Base-by-base conservation (phyloP, 176 grass and related monocot species). In the Bonia amplexicaulis region DNA sequence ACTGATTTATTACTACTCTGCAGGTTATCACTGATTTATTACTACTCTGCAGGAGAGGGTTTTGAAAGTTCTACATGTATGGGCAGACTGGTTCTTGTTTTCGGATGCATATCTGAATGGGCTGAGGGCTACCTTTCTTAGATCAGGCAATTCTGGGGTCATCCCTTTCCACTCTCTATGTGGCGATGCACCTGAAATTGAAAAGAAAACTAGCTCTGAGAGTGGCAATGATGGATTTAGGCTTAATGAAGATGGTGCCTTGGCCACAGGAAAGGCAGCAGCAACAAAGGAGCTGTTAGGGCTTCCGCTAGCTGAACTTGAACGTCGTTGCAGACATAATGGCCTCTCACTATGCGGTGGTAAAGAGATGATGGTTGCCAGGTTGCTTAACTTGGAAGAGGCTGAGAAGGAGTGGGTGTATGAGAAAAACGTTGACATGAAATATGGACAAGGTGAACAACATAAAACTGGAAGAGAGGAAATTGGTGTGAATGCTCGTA, bases 21-120 rank as follows among this genome's bases (percentile, higher is more conserved):
- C 67, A 99, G 93, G 97, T n/a, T n/a, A n/a, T 42, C 71, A 67
- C 84, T 61, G 12, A 88, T 86, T 89, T 87, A 68, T 86, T 73
- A 81, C 29, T 77, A 25, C 81, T 85, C 44, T 83, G 66, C 67
- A 99, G 93, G 97, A 96, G 86, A 88, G 97, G 82, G 97, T 99
- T 83, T 53, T 92, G 79, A 99, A 99, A 83, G 97, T 99, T 84
- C 82, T 99, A 86, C 97, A 96, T 90, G 97, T 99, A 80, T 99
- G 97, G 97, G 93, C 84, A 67, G 97, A 99, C 76, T 99, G 97
- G 97, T 99, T 99, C 79, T 86, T 99, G 66, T 99, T 99, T 89
- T 99, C 97, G n/a, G 97, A 99, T 89, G 92, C 91, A 88, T 99
- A 92, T 81, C 79, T 99, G 78, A 96, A 96, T 86, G 97, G 97